A percentile compares a stretch with the other conserved stretches of the same genome.
phyloP scores from a whole-genome alignment of 176 grass and related monocot species.

The Bothriochloa decipiens region DNA sequence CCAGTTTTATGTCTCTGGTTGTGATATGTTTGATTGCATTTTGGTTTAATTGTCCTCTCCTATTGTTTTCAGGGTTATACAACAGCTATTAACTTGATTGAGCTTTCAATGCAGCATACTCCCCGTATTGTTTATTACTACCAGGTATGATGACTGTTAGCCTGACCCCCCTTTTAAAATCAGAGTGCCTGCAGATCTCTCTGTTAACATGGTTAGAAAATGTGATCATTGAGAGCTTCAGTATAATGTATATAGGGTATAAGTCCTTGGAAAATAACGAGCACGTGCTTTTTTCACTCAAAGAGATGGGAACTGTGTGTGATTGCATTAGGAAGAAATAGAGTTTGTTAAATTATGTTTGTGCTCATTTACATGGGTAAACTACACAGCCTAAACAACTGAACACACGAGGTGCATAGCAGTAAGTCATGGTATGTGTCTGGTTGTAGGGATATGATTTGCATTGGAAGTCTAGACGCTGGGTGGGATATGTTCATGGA shows the following conservation, averaged over 20 bases:
- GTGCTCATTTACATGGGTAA: neutral
- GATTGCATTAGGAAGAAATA: neutral
- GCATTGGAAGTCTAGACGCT: too few species aligned
- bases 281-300: neutral
- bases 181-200: constrained; percentile 12
- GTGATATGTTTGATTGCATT: constrained; percentile 4
- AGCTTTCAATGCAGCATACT: constrained; percentile 48
- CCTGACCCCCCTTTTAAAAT: too few species aligned
- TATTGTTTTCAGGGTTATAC: constrained; percentile 59
- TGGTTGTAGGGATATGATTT: neutral
- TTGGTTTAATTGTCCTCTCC: constrained; percentile 27
- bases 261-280: neutral
- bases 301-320: neutral
- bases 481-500: too few species aligned
- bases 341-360: neutral
- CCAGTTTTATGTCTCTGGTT: neutral
- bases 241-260: neutral
- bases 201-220: neutral
- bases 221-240: neutral
- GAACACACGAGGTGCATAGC: neutral
- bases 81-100: constrained; percentile 43
- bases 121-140: constrained; percentile 60
- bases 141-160: constrained; percentile 58
- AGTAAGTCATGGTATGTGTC: neutral
- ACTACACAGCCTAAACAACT: neutral